Evolutionary conservation across 176 grass and related monocot species (phyloP).

Genomic region (Raddia distichophylla): DNA sequence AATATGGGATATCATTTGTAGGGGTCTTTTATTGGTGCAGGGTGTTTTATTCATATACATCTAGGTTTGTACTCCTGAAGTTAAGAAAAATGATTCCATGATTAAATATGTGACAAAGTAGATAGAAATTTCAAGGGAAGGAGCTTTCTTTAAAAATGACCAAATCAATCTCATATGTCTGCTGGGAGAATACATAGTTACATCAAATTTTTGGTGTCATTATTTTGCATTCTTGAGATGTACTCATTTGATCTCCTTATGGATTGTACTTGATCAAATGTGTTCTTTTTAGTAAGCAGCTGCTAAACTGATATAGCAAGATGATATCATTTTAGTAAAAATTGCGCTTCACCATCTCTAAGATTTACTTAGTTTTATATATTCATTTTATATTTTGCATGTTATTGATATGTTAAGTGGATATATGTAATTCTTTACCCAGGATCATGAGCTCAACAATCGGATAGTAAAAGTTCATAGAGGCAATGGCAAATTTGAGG

Average conservation of each 20-base stretch:
- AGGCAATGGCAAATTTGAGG: slow-evolving; percentile 65
- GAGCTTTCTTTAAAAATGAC: slow-evolving; percentile 16
- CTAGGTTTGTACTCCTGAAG: not conserved
- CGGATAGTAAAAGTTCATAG: slow-evolving; percentile 78
- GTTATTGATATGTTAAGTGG: slow-evolving; percentile 37
- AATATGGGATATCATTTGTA: not conserved
- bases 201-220: slow-evolving; percentile 9
- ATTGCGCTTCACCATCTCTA: not conserved
- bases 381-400: slow-evolving; percentile 7
- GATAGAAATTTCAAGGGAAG: not conserved
- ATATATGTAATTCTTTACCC: slow-evolving; percentile 41
- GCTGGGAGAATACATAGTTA: not conserved
- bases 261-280: not conserved
- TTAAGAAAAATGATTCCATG: not conserved
- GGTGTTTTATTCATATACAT: not conserved
- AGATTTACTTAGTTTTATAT: slow-evolving; percentile 14
- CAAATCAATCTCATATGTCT: not conserved
- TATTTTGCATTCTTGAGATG: slow-evolving; percentile 13
- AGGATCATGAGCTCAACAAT: slow-evolving; percentile 93
- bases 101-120: not conserved
- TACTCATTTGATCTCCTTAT: slow-evolving; percentile 16
- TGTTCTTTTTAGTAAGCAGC: not conserved
- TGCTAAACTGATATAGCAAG: slow-evolving; percentile 7
- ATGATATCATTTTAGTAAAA: slow-evolving; percentile 14
- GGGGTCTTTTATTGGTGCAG: slow-evolving; percentile 6